Conservation (phyloP, 192 early-diverging fungal species). For the Podochytrium sp. region DNA sequence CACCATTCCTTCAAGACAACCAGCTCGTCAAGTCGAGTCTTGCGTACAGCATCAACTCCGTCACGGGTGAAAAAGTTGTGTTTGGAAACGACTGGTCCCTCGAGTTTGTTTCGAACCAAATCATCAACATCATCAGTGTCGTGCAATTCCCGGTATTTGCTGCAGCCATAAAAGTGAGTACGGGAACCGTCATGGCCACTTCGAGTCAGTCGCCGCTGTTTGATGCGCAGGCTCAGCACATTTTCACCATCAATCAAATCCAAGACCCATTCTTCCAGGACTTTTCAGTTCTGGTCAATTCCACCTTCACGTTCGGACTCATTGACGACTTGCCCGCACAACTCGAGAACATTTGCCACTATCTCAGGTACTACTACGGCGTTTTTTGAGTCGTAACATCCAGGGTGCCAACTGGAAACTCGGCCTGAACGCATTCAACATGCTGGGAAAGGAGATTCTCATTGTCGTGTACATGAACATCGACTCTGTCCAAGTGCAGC, state of each 20-base stretch:
- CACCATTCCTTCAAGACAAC: background rate
- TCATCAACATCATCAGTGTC: background rate
- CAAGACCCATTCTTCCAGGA: background rate
- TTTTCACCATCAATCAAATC: background rate
- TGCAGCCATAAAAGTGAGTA: background rate
- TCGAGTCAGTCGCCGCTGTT: background rate
- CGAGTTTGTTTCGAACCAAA: background rate
- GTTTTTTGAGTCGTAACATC: background rate
- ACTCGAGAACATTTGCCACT: background rate
- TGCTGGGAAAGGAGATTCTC: background rate
- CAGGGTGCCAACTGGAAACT: background rate
- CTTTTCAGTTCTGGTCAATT: background rate
- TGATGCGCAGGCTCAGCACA: background rate
- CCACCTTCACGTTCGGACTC: background rate
- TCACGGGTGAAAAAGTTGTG: background rate
- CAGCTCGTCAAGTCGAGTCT: background rate
- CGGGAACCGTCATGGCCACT: background rate
- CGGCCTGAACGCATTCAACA: background rate
- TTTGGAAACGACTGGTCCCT: background rate
- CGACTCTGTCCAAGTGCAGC: background rate
- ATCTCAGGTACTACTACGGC: background rate
- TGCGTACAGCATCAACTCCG: background rate
- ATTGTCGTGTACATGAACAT: constrained; percentile 7
- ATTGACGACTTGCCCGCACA: background rate
- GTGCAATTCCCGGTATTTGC: background rate